Conservation (phyloP, 2,329 filamentous ascomycete genomes). For the Raffaelea albimanens region DNA sequence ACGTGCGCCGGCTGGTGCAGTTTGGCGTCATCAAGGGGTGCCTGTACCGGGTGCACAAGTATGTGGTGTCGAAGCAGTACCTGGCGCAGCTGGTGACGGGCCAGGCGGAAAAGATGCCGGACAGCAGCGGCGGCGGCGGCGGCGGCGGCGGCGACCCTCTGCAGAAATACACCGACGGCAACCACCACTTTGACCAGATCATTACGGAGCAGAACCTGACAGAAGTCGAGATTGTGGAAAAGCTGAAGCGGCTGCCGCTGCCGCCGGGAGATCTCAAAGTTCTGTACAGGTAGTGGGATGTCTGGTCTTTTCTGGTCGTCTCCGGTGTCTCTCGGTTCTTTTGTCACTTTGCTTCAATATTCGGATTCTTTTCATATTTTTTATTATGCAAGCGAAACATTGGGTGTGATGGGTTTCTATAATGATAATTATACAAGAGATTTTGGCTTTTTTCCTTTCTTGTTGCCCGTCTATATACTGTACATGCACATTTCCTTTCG, state of each 20-base stretch:
- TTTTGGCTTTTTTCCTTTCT: no score
- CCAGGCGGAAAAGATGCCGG: slow-evolving; percentile 28
- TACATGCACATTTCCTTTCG: not conserved
- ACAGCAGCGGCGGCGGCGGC: not conserved
- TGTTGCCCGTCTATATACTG: not conserved
- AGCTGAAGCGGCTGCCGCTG: slow-evolving; percentile 48
- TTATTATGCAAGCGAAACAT: no score
- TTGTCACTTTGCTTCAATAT: not conserved
- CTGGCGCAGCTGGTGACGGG: slow-evolving; percentile 47
- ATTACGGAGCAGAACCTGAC: slow-evolving; percentile 65
- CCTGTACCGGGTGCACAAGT: slow-evolving; percentile 86
- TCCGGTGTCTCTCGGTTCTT: no score
- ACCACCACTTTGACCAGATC: slow-evolving; percentile 72
- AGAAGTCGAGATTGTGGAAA: slow-evolving; percentile 61
- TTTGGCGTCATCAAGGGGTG: slow-evolving; percentile 95
- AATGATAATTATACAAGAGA: no score
- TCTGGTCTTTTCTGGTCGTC: not conserved
- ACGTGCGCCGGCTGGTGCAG: slow-evolving; percentile 84
- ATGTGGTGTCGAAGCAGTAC: slow-evolving; percentile 62
- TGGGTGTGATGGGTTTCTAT: no score
- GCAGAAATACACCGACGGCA: slow-evolving; percentile 62
- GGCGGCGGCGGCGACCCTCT: slow-evolving; percentile 39
- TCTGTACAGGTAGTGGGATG: slow-evolving; percentile 33
- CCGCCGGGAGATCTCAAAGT: slow-evolving; percentile 44
- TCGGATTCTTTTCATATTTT: no score